Conservation (phyloP, 108 stramenopile genomes). For the Cyclostephanos tholiformis region DNA sequence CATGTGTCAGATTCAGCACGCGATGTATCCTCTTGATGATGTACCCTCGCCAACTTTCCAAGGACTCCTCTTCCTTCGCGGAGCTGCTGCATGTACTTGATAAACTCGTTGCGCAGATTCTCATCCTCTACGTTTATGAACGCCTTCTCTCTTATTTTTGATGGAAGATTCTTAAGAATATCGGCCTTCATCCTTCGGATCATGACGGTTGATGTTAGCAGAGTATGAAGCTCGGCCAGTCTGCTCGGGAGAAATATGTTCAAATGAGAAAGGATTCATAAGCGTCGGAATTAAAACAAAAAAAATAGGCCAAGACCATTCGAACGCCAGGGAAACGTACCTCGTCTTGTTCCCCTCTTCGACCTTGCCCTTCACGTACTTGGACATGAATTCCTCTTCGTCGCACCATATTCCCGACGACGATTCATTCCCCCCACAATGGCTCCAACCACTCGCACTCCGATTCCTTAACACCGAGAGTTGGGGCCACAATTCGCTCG, state of each 20-base stretch:
- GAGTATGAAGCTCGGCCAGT: slow-evolving; percentile 89
- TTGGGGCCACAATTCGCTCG: slow-evolving; percentile 94
- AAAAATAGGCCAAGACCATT: not conserved
- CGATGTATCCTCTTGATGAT: slow-evolving; percentile 14
- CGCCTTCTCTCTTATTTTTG: slow-evolving; percentile 79
- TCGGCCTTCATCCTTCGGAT: slow-evolving; percentile 93
- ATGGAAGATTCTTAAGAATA: slow-evolving; percentile 90
- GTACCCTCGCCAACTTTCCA: slow-evolving; percentile 63
- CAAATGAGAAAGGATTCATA: not conserved
- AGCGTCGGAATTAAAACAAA: not conserved
- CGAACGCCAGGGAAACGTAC: slow-evolving; percentile 4
- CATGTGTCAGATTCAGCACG: not conserved
- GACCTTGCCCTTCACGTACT: slow-evolving; percentile 72
- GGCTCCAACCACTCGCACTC: not conserved
- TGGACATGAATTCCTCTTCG: slow-evolving; percentile 69
- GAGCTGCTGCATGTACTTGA: slow-evolving; percentile 53
- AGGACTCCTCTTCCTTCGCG: slow-evolving; percentile 73
- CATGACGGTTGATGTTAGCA: slow-evolving; percentile 93
- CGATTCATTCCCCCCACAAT: slow-evolving; percentile 5
- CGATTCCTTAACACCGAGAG: slow-evolving; percentile 78
- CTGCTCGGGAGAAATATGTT: slow-evolving; percentile 7
- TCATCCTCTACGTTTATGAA: slow-evolving; percentile 58
- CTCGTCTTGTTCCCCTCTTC: slow-evolving; percentile 31
- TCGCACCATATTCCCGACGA: slow-evolving; percentile 68
- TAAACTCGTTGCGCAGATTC: slow-evolving; percentile 51